Base-by-base conservation (phyloP, 306 rosid species). In the Senna tora region DNA sequence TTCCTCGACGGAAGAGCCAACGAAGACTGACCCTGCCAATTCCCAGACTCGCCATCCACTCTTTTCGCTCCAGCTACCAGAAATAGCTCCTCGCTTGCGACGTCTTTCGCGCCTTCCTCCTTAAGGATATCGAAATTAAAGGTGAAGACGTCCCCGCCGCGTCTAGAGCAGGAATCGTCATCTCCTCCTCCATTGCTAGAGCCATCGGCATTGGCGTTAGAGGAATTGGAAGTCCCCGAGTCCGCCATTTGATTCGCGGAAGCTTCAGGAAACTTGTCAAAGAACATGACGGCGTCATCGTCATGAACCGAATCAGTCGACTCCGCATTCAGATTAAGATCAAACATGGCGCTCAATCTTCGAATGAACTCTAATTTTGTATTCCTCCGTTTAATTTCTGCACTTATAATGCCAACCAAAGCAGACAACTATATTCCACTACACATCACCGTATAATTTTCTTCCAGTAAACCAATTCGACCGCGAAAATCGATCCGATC, bases 201-300 rank as follows among this genome's bases (percentile, higher is more conserved):
- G 4, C 92, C 92, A 41, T 95, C 96, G 13, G 96, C 99, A 89
- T 91, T 89, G 90, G 91, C 96, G 68, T 89, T 69, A 32, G 96
- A 95, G 47, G 99, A 91, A 84, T 91, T 91, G 34, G 99, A 95
- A 57, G 97, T 95, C 75, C 90, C 97, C 10, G 99, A 89, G 78
- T 89, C 89, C 72, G 83, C 91, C 88, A 82, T 77, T 66, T 82
- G 91, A 60, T 78, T 86, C 52, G 76, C 87, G 38, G 91, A 88
- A 51, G 83, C 92, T 76, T 90, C 85, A 41, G 83, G 83, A 57
- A 78, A 30, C 81, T 82, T 80, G 43, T 87, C 90, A 46, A 65
- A 11, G 60, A 84, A 13, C 75, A 77, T 57, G 9, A 49, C 43
- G 50, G 83, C 80, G 69, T 81, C 88, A 6, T 77, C 86, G 63